Conservation (phyloP, 352 stramenopile genomes). For the Elongisporangium prolatum region DNA sequence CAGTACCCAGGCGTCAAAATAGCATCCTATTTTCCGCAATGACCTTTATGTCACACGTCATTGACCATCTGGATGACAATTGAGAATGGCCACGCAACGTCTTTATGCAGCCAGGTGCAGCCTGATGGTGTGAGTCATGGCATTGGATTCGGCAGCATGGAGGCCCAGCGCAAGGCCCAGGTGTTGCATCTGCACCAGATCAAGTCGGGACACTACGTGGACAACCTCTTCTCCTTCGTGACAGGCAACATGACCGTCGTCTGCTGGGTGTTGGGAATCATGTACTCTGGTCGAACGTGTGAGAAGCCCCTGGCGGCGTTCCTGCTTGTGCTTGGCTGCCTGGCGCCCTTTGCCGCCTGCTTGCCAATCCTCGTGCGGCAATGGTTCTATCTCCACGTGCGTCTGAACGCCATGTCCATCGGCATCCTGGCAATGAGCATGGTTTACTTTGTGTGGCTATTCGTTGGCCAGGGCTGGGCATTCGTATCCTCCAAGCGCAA, state of each 20-base stretch:
- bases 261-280: conserved; percentile 17
- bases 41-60: background rate
- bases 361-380: conserved; percentile 27
- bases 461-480: conserved; percentile 27
- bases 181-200: conserved; percentile 9
- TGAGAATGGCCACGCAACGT: background rate
- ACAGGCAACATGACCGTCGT: conserved; percentile 32
- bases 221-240: conserved; percentile 31
- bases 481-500: conserved; percentile 23
- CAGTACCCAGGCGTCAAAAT: background rate
- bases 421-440: conserved; percentile 12
- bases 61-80: background rate
- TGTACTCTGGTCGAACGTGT: conserved; percentile 20
- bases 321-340: conserved; percentile 21
- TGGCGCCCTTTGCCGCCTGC: conserved; percentile 25
- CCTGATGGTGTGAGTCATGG: too few relatives aligned
- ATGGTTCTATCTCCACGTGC: conserved; percentile 37
- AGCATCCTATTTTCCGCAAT: background rate
- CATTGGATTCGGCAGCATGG: background rate
- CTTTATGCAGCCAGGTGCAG: background rate
- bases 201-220: conserved; percentile 22
- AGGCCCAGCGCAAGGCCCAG: conserved; percentile 1
- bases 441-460: conserved; percentile 23
- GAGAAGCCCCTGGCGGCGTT: conserved; percentile 26
- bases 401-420: conserved; percentile 15